A percentile compares a stretch with the other conserved stretches of the same genome.
These are phyloP conservation scores for Parathielavia hyrcaniae DNA, from an alignment of 495 filamentous ascomycete genomes.

Conservation along the genomic window DNA sequence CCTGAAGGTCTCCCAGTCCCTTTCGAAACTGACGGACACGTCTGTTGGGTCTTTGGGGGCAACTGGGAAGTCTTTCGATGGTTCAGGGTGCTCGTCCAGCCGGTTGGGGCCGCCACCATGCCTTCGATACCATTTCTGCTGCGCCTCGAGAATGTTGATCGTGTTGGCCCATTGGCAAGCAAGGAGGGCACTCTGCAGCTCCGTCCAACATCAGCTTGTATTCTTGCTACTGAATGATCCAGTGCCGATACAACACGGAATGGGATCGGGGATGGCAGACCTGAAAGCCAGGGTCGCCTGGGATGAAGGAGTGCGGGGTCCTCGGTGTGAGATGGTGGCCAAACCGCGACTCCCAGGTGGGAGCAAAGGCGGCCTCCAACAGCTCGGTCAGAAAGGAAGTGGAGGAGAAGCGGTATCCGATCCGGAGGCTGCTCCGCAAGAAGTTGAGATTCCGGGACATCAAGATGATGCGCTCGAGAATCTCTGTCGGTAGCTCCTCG, in stretches of 20 bases:
- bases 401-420: conserved; percentile 34
- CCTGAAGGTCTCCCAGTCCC: conserved; percentile 19
- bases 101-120: conserved; percentile 12
- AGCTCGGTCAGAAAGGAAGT: conserved; percentile 25
- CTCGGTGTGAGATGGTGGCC: conserved; percentile 13
- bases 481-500: conserved; percentile 37
- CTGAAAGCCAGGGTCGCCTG: conserved; percentile 34
- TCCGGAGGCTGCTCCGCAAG: conserved; percentile 30
- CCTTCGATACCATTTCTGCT: conserved; percentile 27
- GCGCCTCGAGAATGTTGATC: conserved; percentile 28
- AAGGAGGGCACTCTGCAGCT: conserved; percentile 30
- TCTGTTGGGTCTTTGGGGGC: neutral
- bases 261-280: conserved; percentile 21
- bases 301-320: neutral
- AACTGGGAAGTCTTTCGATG: neutral
- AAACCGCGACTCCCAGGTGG: conserved; percentile 37
- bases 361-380: conserved; percentile 32
- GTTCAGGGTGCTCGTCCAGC: conserved; percentile 1
- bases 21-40: conserved; percentile 8
- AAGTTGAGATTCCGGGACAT: conserved; percentile 38
- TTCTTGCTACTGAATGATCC: neutral
- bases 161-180: conserved; percentile 29
- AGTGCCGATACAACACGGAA: neutral
- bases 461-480: conserved; percentile 40
- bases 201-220: too few species aligned